phyloP scores from a whole-genome alignment of 306 rosid species.

The Casuarina equisetifolia region DNA sequence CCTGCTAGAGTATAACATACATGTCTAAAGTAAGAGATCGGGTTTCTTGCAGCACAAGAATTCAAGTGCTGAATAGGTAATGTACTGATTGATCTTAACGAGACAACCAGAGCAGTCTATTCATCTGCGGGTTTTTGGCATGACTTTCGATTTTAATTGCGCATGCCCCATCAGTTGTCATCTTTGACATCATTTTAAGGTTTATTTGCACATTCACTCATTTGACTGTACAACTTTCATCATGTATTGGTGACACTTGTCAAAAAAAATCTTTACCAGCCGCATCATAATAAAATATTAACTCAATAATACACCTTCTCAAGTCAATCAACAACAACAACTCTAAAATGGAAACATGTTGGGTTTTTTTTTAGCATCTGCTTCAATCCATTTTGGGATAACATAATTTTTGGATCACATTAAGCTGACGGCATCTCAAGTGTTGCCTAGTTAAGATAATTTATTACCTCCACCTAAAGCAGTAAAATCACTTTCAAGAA shows the following conservation, averaged over 20 bases:
- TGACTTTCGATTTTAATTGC: background rate
- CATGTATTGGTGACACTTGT: too few species aligned
- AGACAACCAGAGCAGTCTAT: background rate
- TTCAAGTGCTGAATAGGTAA: too few species aligned
- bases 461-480: too few species aligned
- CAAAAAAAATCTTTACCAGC: too few species aligned
- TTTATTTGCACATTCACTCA: background rate
- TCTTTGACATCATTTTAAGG: background rate
- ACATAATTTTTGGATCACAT: background rate
- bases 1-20: background rate
- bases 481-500: background rate
- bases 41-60: background rate
- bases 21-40: background rate
- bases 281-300: too few species aligned
- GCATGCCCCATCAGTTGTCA: background rate
- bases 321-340: too few species aligned
- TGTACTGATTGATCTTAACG: too few species aligned
- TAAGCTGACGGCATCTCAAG: background rate
- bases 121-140: background rate
- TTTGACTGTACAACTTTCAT: too few species aligned
- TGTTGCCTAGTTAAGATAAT: background rate
- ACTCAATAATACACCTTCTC: too few species aligned
- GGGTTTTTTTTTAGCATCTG: too few species aligned
- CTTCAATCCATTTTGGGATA: too few species aligned
- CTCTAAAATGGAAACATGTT: too few species aligned